Percentiles rank a stretch among this genome's conserved stretches.
Evolutionary conservation across 139 green algal species (phyloP).

Genomic region (Picochlorum sp.): DNA sequence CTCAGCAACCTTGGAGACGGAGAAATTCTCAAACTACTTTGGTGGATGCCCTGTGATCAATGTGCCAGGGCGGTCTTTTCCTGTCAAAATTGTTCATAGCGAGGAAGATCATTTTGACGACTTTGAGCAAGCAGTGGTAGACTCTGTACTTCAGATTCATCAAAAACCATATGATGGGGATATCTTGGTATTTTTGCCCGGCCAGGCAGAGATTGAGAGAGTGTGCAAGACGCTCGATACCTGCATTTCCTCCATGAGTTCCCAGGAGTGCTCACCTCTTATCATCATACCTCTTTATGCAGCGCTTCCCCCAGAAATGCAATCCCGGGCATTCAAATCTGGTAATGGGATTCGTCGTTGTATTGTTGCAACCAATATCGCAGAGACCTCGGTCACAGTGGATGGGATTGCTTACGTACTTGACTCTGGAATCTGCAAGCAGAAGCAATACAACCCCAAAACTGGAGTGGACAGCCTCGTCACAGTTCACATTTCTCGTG

Average conservation of each 20-base stretch:
- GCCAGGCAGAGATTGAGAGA: conserved; percentile 88
- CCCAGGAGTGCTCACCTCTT: conserved; percentile 49
- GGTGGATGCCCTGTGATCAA: conserved; percentile 56
- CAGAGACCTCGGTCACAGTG: conserved; percentile 92
- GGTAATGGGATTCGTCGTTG: conserved; percentile 61
- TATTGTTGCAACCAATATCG: conserved; percentile 94
- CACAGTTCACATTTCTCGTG: conserved; percentile 62
- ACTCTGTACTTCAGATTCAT: conserved; percentile 77
- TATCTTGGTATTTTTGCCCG: conserved; percentile 91
- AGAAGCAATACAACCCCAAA: conserved; percentile 79
- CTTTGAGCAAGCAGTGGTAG: conserved; percentile 62
- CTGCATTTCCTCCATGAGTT: conserved; percentile 38
- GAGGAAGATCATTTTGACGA: conserved; percentile 71
- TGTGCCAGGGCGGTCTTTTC: conserved; percentile 74
- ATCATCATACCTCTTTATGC: conserved; percentile 87
- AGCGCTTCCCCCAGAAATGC: conserved; percentile 74
- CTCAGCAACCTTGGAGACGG: conserved; percentile 79
- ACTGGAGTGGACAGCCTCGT: conserved; percentile 80
- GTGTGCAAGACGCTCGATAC: conserved; percentile 51
- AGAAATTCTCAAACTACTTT: conserved; percentile 86
- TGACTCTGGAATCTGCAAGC: conserved; percentile 85
- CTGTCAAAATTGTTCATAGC: conserved; percentile 73
- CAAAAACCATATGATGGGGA: conserved; percentile 53
- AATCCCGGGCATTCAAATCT: conserved; percentile 74
- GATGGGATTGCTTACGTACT: conserved; percentile 82